These are phyloP conservation scores for Jamesozyma piceae DNA, from an alignment of 805 yeast species.

Conservation along the genomic window DNA sequence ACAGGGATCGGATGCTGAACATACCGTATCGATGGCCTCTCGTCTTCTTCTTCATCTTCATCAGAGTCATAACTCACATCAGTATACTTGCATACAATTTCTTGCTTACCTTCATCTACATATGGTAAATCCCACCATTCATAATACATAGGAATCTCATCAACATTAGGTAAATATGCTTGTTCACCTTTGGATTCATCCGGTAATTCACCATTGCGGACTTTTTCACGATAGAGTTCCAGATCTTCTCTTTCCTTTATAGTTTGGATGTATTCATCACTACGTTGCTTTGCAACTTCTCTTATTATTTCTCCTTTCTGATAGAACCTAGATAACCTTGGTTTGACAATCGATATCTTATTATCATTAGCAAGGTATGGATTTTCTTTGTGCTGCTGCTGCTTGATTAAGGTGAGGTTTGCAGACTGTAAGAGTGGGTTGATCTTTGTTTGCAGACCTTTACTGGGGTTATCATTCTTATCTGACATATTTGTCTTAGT, in stretches of 20 bases:
- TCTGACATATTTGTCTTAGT: background rate
- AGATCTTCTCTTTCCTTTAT: conserved; percentile 18
- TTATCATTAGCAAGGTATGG: conserved; percentile 20
- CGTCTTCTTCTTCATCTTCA: conserved; percentile 22
- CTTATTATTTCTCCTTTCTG: background rate
- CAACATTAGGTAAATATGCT: conserved; percentile 31
- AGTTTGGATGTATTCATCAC: background rate
- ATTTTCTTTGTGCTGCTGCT: conserved; percentile 17
- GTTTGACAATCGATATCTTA: background rate
- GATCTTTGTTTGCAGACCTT: conserved; percentile 25
- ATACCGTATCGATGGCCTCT: conserved; percentile 49
- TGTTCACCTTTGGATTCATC: conserved; percentile 50
- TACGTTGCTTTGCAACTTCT: background rate
- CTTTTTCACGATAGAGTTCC: conserved; percentile 25
- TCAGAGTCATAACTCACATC: conserved; percentile 15
- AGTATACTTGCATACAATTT: conserved; percentile 29
- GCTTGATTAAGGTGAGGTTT: conserved; percentile 23
- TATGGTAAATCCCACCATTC: conserved; percentile 89
- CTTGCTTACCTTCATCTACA: conserved; percentile 33
- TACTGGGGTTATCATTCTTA: background rate
- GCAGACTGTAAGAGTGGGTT: conserved; percentile 24
- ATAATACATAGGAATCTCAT: conserved; percentile 44
- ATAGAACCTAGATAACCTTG: background rate
- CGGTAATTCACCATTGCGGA: conserved; percentile 39
- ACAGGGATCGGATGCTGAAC: conserved; percentile 76